These are phyloP conservation scores for Phytomonas serpens DNA, from an alignment of 208 protist species.

Conservation along the genomic window DNA sequence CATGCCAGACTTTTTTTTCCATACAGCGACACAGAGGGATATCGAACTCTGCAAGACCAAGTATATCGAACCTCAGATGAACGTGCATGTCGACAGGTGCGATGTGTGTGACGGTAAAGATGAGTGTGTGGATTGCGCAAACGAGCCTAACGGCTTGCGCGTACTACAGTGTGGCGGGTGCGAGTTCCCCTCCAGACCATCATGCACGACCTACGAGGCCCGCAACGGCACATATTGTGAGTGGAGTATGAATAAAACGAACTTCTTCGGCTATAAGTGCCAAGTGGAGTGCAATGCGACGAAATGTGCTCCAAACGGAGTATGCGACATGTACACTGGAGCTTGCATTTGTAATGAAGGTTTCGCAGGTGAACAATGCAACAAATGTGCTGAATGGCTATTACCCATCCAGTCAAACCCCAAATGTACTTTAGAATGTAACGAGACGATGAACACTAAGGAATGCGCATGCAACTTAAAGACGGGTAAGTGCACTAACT, in stretches of 20 bases:
- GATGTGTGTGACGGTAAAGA: constrained; percentile 30
- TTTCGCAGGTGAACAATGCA: constrained; percentile 15
- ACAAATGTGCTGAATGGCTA: constrained; percentile 12
- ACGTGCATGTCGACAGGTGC: constrained; percentile 27
- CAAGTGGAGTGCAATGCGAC: constrained; percentile 9
- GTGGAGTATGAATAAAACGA: constrained; percentile 14
- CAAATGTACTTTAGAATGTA: constrained; percentile 12
- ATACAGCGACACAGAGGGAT: constrained; percentile 10
- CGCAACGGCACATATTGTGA: constrained; percentile 33
- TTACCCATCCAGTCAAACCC: constrained; percentile 12
- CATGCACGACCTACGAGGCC: constrained; percentile 19
- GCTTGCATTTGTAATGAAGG: constrained; percentile 18
- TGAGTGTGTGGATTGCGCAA: constrained; percentile 33
- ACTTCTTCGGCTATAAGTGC: constrained; percentile 10
- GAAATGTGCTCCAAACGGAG: constrained; percentile 10
- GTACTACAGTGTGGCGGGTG: constrained; percentile 23
- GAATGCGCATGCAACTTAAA: constrained; percentile 13
- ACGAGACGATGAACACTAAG: background rate
- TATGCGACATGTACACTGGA: constrained; percentile 26
- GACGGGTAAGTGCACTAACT: constrained; percentile 11
- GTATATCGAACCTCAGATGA: constrained; percentile 23
- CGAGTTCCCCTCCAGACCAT: constrained; percentile 8
- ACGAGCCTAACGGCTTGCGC: constrained; percentile 12
- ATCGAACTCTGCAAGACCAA: constrained; percentile 15
- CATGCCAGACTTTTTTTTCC: constrained; percentile 8